These are phyloP conservation scores for Alternaria incomplexa DNA, from an alignment of 2,329 filamentous ascomycete species.

Conservation along the genomic window DNA sequence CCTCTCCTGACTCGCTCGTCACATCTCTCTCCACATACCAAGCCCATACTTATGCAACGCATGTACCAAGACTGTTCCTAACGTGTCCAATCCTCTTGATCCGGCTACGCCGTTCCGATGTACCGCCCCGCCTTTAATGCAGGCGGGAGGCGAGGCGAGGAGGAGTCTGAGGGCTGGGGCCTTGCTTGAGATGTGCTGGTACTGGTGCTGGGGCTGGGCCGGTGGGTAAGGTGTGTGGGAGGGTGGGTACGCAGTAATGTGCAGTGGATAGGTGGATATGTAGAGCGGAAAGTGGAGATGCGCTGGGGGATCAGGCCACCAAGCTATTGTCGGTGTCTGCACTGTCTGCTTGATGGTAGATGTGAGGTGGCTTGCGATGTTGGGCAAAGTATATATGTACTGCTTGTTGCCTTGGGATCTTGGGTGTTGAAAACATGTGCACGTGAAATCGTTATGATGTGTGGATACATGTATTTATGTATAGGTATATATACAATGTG, in stretches of 20 bases:
- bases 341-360: neutral
- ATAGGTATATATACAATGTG: neutral
- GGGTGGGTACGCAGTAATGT: neutral
- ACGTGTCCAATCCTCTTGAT: neutral
- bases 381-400: neutral
- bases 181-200: neutral
- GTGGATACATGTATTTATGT: neutral
- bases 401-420: neutral
- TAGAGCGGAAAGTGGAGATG: conserved; percentile 1
- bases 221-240: neutral
- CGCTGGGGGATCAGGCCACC: neutral
- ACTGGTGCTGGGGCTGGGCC: neutral
- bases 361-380: neutral
- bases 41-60: neutral
- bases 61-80: neutral
- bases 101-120: neutral
- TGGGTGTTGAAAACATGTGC: neutral
- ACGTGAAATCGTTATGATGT: neutral
- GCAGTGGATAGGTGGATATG: neutral
- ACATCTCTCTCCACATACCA: neutral
- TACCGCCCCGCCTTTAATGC: neutral
- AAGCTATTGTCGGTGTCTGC: neutral
- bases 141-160: too few species aligned
- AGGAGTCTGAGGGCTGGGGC: too few species aligned
- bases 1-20: neutral